Evolutionary conservation across 2,329 filamentous ascomycete genomes (phyloP).

Genomic region (Hymenotorrendiella dingleyae): DNA sequence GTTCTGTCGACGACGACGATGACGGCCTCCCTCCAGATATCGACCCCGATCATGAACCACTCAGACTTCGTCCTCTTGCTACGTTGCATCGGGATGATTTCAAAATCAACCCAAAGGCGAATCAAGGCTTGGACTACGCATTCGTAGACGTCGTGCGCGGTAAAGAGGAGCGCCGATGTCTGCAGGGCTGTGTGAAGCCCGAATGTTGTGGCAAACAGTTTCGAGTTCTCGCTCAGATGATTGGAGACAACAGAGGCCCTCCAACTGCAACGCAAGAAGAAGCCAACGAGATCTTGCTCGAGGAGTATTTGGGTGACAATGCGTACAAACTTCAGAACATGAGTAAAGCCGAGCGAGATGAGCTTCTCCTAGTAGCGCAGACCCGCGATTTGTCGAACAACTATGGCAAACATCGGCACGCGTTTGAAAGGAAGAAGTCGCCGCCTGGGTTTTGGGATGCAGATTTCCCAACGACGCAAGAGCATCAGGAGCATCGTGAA

Average conservation of each 20-base stretch:
- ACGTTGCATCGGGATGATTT: slow-evolving; percentile 48
- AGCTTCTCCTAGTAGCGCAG: slow-evolving; percentile 69
- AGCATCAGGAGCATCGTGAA: slow-evolving; percentile 58
- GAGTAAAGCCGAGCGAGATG: slow-evolving; percentile 53
- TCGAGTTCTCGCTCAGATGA: slow-evolving; percentile 24
- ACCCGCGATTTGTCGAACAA: slow-evolving; percentile 66
- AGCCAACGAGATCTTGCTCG: slow-evolving; percentile 46
- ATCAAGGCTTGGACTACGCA: slow-evolving; percentile 53
- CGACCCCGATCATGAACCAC: slow-evolving; percentile 28
- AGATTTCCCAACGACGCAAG: slow-evolving; percentile 86
- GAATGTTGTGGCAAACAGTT: slow-evolving; percentile 43
- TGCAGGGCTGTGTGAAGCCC: slow-evolving; percentile 55
- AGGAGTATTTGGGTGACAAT: slow-evolving; percentile 49
- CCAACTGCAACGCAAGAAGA: slow-evolving; percentile 25
- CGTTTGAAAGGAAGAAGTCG: slow-evolving; percentile 62
- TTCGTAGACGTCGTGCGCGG: slow-evolving; percentile 56
- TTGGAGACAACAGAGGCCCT: slow-evolving; percentile 12
- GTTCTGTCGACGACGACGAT: neutral
- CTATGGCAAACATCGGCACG: slow-evolving; percentile 71
- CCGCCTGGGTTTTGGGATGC: slow-evolving; percentile 88
- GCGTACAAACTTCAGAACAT: slow-evolving; percentile 54
- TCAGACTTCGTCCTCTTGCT: slow-evolving; percentile 36
- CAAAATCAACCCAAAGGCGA: slow-evolving; percentile 56
- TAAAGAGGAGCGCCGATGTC: slow-evolving; percentile 50
- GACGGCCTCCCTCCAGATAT: neutral